Percentiles rank a stretch among this genome's conserved stretches.
phyloP scores from a whole-genome alignment of 2,329 filamentous ascomycete genomes.

The Nemania sp. region DNA sequence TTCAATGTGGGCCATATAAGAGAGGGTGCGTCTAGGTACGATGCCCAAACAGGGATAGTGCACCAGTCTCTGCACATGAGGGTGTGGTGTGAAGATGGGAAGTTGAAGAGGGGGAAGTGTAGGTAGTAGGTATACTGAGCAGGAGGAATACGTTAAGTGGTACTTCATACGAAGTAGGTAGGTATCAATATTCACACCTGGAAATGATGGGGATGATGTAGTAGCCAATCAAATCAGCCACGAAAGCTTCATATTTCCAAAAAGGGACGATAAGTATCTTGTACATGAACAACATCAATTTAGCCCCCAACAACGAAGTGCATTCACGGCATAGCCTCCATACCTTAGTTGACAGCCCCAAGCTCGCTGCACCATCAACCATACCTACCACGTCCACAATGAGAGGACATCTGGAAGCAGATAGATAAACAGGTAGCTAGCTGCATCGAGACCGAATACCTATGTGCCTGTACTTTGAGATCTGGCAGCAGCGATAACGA shows the following conservation, averaged over 20 bases:
- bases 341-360: too few species aligned
- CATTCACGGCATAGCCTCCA: too few species aligned
- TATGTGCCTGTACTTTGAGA: too few species aligned
- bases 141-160: neutral
- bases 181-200: neutral
- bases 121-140: slow-evolving; percentile 8
- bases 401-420: neutral
- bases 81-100: slow-evolving; percentile 13
- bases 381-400: too few species aligned
- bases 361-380: too few species aligned
- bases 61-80: neutral
- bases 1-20: slow-evolving; percentile 17
- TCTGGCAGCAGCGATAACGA: too few species aligned
- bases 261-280: neutral
- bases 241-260: slow-evolving; percentile 4
- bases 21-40: slow-evolving; percentile 3
- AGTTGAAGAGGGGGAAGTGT: slow-evolving; percentile 2
- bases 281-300: too few species aligned
- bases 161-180: neutral
- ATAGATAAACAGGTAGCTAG: neutral
- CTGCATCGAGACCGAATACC: neutral
- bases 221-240: slow-evolving; percentile 10
- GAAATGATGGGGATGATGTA: neutral
- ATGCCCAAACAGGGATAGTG: neutral
- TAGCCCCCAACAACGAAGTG: too few species aligned